Base-by-base conservation (phyloP, 2,329 filamentous ascomycete species). In the Trichoderma harzianum region DNA sequence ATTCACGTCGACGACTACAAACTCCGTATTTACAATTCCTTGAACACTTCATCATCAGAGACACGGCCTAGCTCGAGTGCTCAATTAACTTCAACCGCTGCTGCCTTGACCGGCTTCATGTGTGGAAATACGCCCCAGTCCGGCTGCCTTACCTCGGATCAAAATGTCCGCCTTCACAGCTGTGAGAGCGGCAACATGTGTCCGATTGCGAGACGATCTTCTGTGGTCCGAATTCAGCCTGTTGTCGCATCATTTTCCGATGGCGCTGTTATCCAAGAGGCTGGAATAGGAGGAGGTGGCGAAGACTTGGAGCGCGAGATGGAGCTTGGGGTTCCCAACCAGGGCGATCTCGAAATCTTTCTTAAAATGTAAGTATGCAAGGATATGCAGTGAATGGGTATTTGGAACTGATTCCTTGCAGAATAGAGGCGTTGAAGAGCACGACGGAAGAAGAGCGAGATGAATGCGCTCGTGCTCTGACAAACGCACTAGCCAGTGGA, bases 1-100 rank as follows among this genome's bases (percentile, higher is more conserved):
- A 88, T 97, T 2, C 95, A 98, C 76, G 88, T 98, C 3, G 94
- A 97, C 78, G 83, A 88, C 18, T 98, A 98, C 78, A 93, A 95
- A 75, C 84, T 91, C 77, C 82, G 86, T 1, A 85, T 98, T 0
- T 98, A 97, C 77, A 83, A 83, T 53, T 88, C 91, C 1, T 86
- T 95, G 0, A 81, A 86, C 7, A 81, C 82, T 1, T 85, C 83
- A 21, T 76, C 81, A 2, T 78, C 82, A 1, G 82, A 84, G 1
- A 78, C 78, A 65, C 80, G 78, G 60, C 83, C 84, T 74, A 79
- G 79, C 1, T 53, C 79, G 14, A 81, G 85, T 74, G 80, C 79
- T 34, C 85, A 85, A 74, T 77, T 86, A 5, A 81, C 86, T 14
- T 83, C 84, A 7, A 91, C 94, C 77, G 91, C 89, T 0, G 85